phyloP scores from a whole-genome alignment of 2,329 filamentous ascomycete species.

The Verticillium nonalfalfae region DNA sequence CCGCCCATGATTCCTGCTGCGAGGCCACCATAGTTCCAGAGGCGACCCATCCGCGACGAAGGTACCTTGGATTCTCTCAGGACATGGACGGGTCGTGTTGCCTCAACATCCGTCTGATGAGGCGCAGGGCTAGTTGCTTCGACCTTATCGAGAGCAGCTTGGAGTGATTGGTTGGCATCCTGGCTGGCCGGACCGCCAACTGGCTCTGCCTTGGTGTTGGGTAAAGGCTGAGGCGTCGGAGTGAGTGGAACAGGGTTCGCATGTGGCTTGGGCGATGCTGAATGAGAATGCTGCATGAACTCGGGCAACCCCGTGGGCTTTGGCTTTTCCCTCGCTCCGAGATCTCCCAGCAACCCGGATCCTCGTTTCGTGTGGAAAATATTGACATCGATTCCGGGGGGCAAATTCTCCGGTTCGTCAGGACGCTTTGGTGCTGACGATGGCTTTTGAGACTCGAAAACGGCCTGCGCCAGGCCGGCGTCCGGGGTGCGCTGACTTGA shows the following conservation, averaged over 20 bases:
- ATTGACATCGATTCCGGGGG: conserved; percentile 35
- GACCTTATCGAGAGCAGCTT: background rate
- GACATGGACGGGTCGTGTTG: conserved; percentile 35
- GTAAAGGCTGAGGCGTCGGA: background rate
- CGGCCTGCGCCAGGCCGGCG: background rate
- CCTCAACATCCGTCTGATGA: background rate
- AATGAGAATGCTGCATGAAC: conserved; percentile 7
- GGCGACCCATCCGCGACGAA: conserved; percentile 73
- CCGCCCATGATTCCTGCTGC: conserved; percentile 95
- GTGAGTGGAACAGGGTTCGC: background rate
- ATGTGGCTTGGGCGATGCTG: background rate
- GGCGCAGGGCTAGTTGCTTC: background rate
- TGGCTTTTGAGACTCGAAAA: background rate
- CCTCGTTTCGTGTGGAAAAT: conserved; percentile 41
- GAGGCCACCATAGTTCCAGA: conserved; percentile 93
- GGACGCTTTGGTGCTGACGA: background rate
- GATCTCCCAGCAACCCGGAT: conserved; percentile 31
- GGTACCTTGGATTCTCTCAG: conserved; percentile 88
- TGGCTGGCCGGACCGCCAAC: conserved; percentile 16
- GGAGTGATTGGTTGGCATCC: conserved; percentile 21
- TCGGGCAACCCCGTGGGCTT: conserved; percentile 15
- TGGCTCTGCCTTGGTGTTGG: background rate
- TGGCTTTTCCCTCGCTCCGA: conserved; percentile 8
- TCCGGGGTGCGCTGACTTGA: background rate
- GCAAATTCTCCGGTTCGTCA: conserved; percentile 24